Percentiles rank a stretch among this genome's conserved stretches.
Conservation (phyloP, 2,329 filamentous ascomycete genomes). For the Akanthomyces muscarius region DNA sequence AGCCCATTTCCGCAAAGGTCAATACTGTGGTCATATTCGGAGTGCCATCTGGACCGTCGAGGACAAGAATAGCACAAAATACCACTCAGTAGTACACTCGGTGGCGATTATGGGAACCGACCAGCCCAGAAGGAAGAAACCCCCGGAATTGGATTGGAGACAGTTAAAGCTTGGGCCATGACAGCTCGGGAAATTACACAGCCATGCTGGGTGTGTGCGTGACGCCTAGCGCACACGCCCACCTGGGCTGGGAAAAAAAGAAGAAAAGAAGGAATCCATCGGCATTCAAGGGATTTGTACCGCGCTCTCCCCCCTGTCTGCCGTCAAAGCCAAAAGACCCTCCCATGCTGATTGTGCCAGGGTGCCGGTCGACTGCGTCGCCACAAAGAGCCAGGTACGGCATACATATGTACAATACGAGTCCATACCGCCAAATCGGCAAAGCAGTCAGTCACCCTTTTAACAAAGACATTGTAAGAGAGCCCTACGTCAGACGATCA, state of each 20-base stretch:
- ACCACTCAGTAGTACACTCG: too few species aligned
- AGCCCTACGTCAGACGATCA: neutral
- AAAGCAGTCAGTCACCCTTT: neutral
- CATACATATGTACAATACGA: too few species aligned
- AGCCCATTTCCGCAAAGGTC: neutral
- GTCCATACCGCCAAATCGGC: neutral
- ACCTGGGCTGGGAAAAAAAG: neutral
- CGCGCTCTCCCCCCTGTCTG: neutral
- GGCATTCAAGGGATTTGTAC: neutral
- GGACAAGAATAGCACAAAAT: neutral
- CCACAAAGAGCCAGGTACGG: too few species aligned
- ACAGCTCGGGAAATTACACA: conserved; percentile 8
- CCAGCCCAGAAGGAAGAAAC: neutral
- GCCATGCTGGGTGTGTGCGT: neutral
- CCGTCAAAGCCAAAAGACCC: neutral
- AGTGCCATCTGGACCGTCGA: neutral
- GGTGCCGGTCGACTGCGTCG: neutral
- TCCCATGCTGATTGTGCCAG: neutral
- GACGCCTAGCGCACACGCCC: neutral
- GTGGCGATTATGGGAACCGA: neutral
- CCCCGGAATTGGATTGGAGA: conserved; percentile 6
- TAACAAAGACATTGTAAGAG: neutral
- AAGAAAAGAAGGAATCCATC: conserved; percentile 1
- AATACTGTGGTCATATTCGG: neutral
- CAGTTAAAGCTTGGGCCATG: conserved; percentile 1